phyloP scores from a whole-genome alignment of 805 yeast genomes.

The Yarrowia sp. region DNA sequence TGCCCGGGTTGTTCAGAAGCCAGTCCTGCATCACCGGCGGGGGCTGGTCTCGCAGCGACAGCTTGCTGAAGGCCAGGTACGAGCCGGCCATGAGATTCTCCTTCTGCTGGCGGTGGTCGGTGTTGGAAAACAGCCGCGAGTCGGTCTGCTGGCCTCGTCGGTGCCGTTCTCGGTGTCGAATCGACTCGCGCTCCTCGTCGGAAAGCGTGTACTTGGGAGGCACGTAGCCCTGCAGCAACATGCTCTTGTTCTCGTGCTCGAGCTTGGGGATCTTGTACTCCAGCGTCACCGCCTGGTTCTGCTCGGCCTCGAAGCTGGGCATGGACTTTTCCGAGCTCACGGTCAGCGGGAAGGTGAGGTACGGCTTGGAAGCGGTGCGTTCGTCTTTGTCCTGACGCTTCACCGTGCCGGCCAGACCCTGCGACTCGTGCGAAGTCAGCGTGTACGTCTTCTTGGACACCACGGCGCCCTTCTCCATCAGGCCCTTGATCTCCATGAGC shows the following conservation, averaged over 20 bases:
- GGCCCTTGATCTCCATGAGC: constrained; percentile 47
- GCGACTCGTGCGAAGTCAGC: constrained; percentile 44
- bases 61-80: constrained; percentile 39
- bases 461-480: constrained; percentile 47
- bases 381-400: background rate
- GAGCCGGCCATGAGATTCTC: constrained; percentile 40
- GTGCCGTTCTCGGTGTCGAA: constrained; percentile 46
- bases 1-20: constrained; percentile 2
- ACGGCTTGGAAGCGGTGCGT: constrained; percentile 49
- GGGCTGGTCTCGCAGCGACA: constrained; percentile 32
- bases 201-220: constrained; percentile 67
- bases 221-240: constrained; percentile 80
- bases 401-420: constrained; percentile 51
- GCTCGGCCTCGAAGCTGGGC: constrained; percentile 56
- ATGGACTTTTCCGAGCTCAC: constrained; percentile 49
- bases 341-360: constrained; percentile 56
- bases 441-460: constrained; percentile 42
- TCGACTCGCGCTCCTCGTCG: constrained; percentile 70
- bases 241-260: constrained; percentile 68
- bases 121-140: constrained; percentile 39
- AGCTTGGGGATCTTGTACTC: constrained; percentile 68
- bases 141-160: constrained; percentile 44
- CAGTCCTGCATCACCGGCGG: constrained; percentile 4
- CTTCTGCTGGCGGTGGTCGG: constrained; percentile 30
- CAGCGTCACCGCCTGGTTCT: constrained; percentile 52